A percentile compares a stretch with the other conserved stretches of the same genome.
Evolutionary conservation across 2,329 filamentous ascomycete species (phyloP).

Genomic region (Cytospora piceicola): DNA sequence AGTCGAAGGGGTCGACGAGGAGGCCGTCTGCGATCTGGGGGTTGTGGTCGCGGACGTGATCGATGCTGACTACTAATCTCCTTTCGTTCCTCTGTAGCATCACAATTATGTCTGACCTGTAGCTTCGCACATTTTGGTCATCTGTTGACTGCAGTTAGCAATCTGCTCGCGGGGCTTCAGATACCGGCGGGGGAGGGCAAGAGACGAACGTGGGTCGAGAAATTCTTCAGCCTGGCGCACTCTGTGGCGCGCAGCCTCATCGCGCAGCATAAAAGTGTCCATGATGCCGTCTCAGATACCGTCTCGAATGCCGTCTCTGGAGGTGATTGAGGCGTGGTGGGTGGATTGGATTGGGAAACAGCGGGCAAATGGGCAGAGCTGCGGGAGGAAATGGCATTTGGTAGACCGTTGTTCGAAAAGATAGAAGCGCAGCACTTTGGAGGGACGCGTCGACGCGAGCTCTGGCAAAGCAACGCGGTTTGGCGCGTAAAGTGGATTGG

Average conservation of each 20-base stretch:
- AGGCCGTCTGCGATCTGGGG: slow-evolving; percentile 78
- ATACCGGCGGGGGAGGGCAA: neutral
- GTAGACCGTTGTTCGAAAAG: slow-evolving; percentile 6
- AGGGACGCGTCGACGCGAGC: slow-evolving; percentile 24
- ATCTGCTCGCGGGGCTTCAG: neutral
- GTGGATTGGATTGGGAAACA: neutral
- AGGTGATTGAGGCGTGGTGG: neutral
- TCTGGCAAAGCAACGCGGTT: slow-evolving; percentile 13
- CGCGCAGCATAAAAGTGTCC: slow-evolving; percentile 76
- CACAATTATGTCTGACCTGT: slow-evolving; percentile 84
- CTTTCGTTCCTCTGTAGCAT: slow-evolving; percentile 72
- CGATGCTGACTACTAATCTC: slow-evolving; percentile 74
- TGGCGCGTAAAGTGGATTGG: slow-evolving; percentile 22
- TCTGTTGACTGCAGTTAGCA: slow-evolving; percentile 40
- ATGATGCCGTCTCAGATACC: slow-evolving; percentile 49
- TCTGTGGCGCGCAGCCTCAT: slow-evolving; percentile 83
- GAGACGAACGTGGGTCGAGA: slow-evolving; percentile 81
- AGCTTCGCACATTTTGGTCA: slow-evolving; percentile 67
- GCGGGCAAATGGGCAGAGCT: neutral
- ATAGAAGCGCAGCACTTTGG: slow-evolving; percentile 11
- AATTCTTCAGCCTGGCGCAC: slow-evolving; percentile 90
- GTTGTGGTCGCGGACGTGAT: slow-evolving; percentile 89
- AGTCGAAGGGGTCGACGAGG: slow-evolving; percentile 86
- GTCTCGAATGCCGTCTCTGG: neutral
- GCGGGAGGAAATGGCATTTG: neutral